Percentiles rank a stretch among this genome's conserved stretches.
Evolutionary conservation across 2,329 filamentous ascomycete species (phyloP).

Genomic region (Lachnellula hyalina): DNA sequence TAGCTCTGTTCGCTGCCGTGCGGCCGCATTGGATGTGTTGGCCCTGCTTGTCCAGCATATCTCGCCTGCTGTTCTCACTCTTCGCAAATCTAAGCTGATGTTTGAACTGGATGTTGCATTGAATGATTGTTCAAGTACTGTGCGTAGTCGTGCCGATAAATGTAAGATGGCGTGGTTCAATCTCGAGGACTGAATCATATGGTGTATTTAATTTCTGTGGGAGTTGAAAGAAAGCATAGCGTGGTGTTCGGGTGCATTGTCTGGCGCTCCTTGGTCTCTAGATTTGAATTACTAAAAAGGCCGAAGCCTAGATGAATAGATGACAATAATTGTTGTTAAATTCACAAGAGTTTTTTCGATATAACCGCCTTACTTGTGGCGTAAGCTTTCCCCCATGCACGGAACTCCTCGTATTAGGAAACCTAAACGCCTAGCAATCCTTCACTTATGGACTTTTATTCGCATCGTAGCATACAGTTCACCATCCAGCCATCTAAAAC

Average conservation of each 20-base stretch:
- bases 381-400: not conserved
- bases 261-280: not conserved
- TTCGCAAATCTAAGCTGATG: conserved; percentile 17
- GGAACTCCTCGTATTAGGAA: not conserved
- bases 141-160: conserved; percentile 22
- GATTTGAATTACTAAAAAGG: too few species aligned
- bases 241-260: conserved; percentile 2
- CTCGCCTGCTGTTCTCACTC: conserved; percentile 8
- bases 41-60: conserved; percentile 19
- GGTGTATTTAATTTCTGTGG: not conserved
- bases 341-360: not conserved
- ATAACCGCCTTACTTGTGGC: not conserved
- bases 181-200: conserved; percentile 1
- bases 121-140: conserved; percentile 24
- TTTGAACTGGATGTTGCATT: conserved; percentile 23
- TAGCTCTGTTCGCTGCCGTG: conserved; percentile 17
- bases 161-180: conserved; percentile 26
- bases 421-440: conserved; percentile 2
- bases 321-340: not conserved
- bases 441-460: not conserved
- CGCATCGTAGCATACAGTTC: not conserved
- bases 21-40: conserved; percentile 27
- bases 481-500: not conserved
- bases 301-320: not conserved
- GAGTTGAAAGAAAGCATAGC: not conserved